Conservation (phyloP, 192 early-diverging fungal species). For the Allomyces macrogynus region DNA sequence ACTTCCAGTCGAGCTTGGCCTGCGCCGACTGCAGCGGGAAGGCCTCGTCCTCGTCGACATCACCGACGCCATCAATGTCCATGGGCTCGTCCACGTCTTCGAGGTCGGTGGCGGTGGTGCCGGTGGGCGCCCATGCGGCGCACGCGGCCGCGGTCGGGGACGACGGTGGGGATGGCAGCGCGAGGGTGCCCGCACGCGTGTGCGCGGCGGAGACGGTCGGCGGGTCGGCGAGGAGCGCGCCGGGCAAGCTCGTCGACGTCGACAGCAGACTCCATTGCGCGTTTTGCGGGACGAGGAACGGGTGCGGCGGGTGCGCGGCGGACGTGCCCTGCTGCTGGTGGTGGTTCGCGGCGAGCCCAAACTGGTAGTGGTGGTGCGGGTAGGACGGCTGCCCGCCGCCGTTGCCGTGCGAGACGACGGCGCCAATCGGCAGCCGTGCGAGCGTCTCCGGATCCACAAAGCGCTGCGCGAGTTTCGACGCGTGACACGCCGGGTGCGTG, state of each 20-base stretch:
- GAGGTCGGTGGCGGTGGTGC: background rate
- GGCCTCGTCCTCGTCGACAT: constrained; percentile 5
- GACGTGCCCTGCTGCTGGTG: constrained; percentile 3
- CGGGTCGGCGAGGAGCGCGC: background rate
- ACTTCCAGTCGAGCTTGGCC: constrained; percentile 45
- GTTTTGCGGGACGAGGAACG: too few species aligned
- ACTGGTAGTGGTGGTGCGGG: constrained; percentile 1
- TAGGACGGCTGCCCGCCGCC: constrained; percentile 1
- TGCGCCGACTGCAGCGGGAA: constrained; percentile 8
- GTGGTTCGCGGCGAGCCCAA: constrained; percentile 10
- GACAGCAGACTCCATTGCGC: background rate
- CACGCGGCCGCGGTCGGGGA: background rate
- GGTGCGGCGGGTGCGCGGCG: too few species aligned
- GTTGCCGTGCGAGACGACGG: background rate
- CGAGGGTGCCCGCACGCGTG: too few species aligned
- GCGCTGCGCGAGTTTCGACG: constrained; percentile 17
- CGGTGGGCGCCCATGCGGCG: background rate
- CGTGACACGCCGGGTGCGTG: constrained; percentile 28
- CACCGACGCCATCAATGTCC: constrained; percentile 5
- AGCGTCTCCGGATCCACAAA: constrained; percentile 9
- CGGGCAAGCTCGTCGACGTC: background rate
- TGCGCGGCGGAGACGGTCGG: too few species aligned
- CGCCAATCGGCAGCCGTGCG: constrained; percentile 8
- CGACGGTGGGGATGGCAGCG: background rate
- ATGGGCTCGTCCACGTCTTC: constrained; percentile 9